Percentiles rank a stretch among this genome's conserved stretches.
These are phyloP conservation scores for Chytriomyces sp. DNA, from an alignment of 192 early-diverging fungal genomes.

Conservation along the genomic window DNA sequence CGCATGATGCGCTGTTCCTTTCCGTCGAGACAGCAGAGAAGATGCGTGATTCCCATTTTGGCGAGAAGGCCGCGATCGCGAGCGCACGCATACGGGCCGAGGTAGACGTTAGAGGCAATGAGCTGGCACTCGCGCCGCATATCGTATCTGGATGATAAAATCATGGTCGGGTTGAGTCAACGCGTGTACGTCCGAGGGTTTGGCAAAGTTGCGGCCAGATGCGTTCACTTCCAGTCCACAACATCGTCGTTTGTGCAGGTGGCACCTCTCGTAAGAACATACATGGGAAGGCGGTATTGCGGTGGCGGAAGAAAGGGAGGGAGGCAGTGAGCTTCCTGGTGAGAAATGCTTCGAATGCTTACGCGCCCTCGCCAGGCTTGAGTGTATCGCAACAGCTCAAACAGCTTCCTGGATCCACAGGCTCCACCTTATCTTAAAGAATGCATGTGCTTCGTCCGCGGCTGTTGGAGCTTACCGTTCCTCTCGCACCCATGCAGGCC, in stretches of 20 bases:
- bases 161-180: neutral
- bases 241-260: neutral
- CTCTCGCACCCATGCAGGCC: neutral
- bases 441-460: neutral
- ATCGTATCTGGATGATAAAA: constrained; percentile 54
- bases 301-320: too few relatives aligned
- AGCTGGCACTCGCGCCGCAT: constrained; percentile 84
- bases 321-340: too few relatives aligned
- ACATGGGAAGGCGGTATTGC: neutral
- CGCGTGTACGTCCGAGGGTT: neutral
- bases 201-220: neutral
- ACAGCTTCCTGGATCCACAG: neutral
- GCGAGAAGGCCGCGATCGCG: constrained; percentile 61
- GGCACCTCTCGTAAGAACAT: neutral
- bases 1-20: constrained; percentile 68
- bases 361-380: neutral
- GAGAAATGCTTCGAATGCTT: neutral
- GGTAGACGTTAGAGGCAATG: constrained; percentile 68
- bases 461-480: neutral
- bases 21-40: constrained; percentile 74
- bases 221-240: constrained; percentile 5
- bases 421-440: neutral
- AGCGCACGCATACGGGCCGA: constrained; percentile 78
- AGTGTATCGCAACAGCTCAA: too few relatives aligned
- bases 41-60: constrained; percentile 68